These are phyloP conservation scores for Crepidotus variabilis DNA, from an alignment of 768 basidiomycete species.

Conservation along the genomic window DNA sequence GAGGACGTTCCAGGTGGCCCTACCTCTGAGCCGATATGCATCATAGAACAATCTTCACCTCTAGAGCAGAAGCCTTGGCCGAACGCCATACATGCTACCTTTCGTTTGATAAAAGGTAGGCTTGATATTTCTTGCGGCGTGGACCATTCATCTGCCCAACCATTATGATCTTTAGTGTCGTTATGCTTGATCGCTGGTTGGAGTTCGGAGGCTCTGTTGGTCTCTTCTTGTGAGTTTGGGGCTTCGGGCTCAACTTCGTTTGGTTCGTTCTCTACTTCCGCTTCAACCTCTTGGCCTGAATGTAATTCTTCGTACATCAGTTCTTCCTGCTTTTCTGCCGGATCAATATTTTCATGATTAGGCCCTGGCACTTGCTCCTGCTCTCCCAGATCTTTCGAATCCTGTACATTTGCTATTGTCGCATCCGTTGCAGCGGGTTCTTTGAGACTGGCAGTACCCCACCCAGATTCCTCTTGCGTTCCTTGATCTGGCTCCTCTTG, in stretches of 20 bases:
- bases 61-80: constrained; percentile 30
- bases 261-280: not conserved
- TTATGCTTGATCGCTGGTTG: not conserved
- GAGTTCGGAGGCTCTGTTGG: not conserved
- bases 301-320: not conserved
- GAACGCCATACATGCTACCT: constrained; percentile 28
- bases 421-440: too few species aligned
- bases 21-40: constrained; percentile 20
- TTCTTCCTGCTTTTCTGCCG: too few species aligned
- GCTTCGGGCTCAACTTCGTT: not conserved
- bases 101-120: constrained; percentile 10
- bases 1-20: not conserved
- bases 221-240: not conserved
- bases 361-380: too few species aligned
- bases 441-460: too few species aligned
- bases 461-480: not conserved
- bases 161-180: constrained; percentile 6
- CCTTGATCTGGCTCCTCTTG: not conserved
- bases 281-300: not conserved
- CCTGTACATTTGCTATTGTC: too few species aligned
- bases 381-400: too few species aligned
- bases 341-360: too few species aligned
- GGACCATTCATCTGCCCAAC: constrained; percentile 12
- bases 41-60: constrained; percentile 25
- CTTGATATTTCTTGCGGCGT: constrained; percentile 6